A percentile compares a stretch with the other conserved stretches of the same genome.
These are phyloP conservation scores for Cytospora piceicola DNA, from an alignment of 2,329 filamentous ascomycete genomes.

Conservation along the genomic window DNA sequence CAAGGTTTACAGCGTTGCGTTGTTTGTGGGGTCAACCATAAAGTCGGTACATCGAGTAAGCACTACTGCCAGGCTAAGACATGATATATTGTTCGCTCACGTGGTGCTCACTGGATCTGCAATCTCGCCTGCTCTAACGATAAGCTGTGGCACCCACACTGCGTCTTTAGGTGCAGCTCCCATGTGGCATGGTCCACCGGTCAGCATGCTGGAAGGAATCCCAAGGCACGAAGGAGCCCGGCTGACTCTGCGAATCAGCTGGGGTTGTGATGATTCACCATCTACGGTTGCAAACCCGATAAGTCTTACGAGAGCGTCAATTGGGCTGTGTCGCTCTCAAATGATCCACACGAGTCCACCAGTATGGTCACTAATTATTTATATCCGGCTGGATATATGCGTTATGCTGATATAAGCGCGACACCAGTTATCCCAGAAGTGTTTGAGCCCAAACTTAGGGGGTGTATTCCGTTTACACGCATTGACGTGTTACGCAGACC, in stretches of 20 bases:
- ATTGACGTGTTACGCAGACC: no score
- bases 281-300: no score
- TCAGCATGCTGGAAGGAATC: background rate
- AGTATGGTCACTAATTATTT: no score
- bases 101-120: background rate
- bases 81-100: background rate
- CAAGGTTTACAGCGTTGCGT: constrained; percentile 2
- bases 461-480: no score
- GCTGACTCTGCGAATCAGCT: background rate
- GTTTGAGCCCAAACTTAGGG: no score
- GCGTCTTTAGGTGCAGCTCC: background rate
- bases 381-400: no score
- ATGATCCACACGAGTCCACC: no score
- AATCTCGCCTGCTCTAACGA: background rate
- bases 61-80: constrained; percentile 8
- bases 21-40: background rate
- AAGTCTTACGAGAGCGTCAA: no score
- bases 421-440: no score
- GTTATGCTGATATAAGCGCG: no score
- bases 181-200: background rate
- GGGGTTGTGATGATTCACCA: no score
- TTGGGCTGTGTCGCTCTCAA: no score
- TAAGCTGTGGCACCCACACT: background rate
- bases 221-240: background rate
- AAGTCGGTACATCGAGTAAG: constrained; percentile 6